A percentile compares a stretch with the other conserved stretches of the same genome.
Evolutionary conservation across 169 alveolate species (phyloP).

Genomic region (Amoebophrya sp.): DNA sequence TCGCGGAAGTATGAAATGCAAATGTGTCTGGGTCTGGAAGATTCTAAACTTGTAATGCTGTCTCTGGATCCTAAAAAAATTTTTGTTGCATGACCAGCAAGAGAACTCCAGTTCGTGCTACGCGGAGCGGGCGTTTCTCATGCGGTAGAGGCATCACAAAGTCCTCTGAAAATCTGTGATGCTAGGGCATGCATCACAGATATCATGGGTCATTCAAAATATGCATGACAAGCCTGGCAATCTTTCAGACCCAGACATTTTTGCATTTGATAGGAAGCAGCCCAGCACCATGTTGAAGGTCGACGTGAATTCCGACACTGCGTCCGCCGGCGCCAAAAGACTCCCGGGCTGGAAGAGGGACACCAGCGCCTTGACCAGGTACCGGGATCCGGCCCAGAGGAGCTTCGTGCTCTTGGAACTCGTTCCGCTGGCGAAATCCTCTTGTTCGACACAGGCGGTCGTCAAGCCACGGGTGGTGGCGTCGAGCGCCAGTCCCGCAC

Average conservation of each 20-base stretch:
- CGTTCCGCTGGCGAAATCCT: slow-evolving; percentile 88
- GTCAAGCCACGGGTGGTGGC: slow-evolving; percentile 87
- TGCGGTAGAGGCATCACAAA: too few relatives aligned
- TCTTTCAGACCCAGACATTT: too few relatives aligned
- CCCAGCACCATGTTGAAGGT: background rate
- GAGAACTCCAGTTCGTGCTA: too few relatives aligned
- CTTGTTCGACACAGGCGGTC: slow-evolving; percentile 78
- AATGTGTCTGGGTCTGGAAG: too few relatives aligned
- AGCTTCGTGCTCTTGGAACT: slow-evolving; percentile 78
- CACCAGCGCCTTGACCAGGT: slow-evolving; percentile 72
- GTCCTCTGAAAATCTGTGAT: background rate
- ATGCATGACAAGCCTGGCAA: too few relatives aligned
- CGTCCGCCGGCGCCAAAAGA: slow-evolving; percentile 25
- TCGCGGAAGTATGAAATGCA: slow-evolving; percentile 43
- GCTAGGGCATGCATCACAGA: too few relatives aligned
- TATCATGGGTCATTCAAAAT: too few relatives aligned
- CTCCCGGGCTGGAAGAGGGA: slow-evolving; percentile 39
- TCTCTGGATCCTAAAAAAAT: too few relatives aligned
- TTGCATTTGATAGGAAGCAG: too few relatives aligned
- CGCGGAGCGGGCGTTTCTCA: too few relatives aligned
- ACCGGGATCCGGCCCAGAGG: slow-evolving; percentile 92
- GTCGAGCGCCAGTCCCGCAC: slow-evolving; percentile 82
- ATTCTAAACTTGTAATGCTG: too few relatives aligned
- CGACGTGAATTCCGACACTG: slow-evolving; percentile 17
- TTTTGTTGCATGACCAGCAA: too few relatives aligned